These are phyloP conservation scores for Neofusicoccum kwambonambiense DNA, from an alignment of 2,329 filamentous ascomycete species.

Conservation along the genomic window DNA sequence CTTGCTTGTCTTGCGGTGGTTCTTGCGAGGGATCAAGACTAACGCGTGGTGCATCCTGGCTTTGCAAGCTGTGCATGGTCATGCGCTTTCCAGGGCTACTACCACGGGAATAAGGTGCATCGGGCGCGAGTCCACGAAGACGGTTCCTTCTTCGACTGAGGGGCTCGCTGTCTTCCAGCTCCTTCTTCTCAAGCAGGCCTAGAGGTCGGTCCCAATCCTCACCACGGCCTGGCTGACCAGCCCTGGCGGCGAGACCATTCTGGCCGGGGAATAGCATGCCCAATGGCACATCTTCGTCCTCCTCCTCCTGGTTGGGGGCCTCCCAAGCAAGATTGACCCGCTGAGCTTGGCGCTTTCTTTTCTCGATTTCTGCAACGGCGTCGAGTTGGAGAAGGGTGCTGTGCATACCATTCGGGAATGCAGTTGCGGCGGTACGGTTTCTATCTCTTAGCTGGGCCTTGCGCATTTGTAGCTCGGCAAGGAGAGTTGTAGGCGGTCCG, in stretches of 20 bases:
- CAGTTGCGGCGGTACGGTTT: conserved; percentile 65
- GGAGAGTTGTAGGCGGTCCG: conserved; percentile 80
- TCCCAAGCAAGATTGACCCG: conserved; percentile 92
- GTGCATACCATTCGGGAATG: conserved; percentile 75
- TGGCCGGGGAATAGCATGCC: conserved; percentile 72
- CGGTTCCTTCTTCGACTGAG: conserved; percentile 74
- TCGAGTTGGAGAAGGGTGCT: conserved; percentile 89
- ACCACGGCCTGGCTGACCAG: conserved; percentile 35
- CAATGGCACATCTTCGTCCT: conserved; percentile 79
- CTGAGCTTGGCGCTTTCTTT: conserved; percentile 68
- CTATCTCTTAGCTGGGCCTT: conserved; percentile 85
- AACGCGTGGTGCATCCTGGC: not conserved
- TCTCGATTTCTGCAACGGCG: conserved; percentile 81
- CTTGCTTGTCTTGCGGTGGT: conserved; percentile 28
- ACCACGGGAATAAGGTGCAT: conserved; percentile 24
- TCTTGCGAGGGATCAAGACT: not conserved
- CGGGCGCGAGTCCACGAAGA: conserved; percentile 61
- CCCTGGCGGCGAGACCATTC: conserved; percentile 49
- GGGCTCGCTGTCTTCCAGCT: conserved; percentile 90
- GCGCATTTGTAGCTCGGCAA: conserved; percentile 87
- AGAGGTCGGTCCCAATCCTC: conserved; percentile 61
- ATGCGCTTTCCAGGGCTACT: conserved; percentile 26
- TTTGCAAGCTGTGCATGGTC: conserved; percentile 1
- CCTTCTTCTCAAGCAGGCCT: conserved; percentile 75
- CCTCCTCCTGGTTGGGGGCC: conserved; percentile 51